Evolutionary conservation across 2,329 filamentous ascomycete species (phyloP).

Genomic region (Diplodia seriata): DNA sequence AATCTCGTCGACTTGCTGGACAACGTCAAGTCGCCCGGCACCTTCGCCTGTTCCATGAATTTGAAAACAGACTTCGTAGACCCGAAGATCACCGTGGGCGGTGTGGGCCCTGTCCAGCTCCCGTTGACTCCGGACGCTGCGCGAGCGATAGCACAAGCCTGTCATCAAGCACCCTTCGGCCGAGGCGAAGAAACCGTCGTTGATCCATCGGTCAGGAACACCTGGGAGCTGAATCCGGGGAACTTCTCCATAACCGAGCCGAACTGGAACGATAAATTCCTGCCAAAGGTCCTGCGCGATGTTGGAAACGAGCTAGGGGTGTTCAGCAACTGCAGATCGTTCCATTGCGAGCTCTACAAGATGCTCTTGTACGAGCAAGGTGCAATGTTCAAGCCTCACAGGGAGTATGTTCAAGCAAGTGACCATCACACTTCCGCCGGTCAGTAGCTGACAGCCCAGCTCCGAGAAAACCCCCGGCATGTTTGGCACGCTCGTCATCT

Average conservation of each 20-base stretch:
- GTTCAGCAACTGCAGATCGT: too few species aligned
- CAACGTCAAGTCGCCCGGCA: not conserved
- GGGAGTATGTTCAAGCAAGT: slow-evolving; percentile 41
- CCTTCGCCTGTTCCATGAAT: not conserved
- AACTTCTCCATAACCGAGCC: slow-evolving; percentile 36
- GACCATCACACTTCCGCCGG: not conserved
- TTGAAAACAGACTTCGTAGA: not conserved
- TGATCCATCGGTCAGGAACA: slow-evolving; percentile 41
- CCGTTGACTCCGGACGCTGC: slow-evolving; percentile 28
- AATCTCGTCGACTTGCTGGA: not conserved
- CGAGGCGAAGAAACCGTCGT: slow-evolving; percentile 42
- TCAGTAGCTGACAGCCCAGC: slow-evolving; percentile 5
- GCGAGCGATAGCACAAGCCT: slow-evolving; percentile 33
- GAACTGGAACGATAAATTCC: not conserved
- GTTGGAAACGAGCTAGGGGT: not conserved
- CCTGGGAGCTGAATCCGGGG: slow-evolving; percentile 42
- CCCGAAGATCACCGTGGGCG: not conserved
- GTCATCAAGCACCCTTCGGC: slow-evolving; percentile 42
- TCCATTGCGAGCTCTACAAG: slow-evolving; percentile 37
- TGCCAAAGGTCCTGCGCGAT: not conserved
- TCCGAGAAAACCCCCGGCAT: slow-evolving; percentile 57
- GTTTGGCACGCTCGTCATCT: slow-evolving; percentile 60
- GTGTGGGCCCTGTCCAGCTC: not conserved
- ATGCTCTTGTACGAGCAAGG: slow-evolving; percentile 56
- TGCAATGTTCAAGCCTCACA: slow-evolving; percentile 53